Conservation (phyloP, 768 basidiomycete species). For the Boletellus sp. region DNA sequence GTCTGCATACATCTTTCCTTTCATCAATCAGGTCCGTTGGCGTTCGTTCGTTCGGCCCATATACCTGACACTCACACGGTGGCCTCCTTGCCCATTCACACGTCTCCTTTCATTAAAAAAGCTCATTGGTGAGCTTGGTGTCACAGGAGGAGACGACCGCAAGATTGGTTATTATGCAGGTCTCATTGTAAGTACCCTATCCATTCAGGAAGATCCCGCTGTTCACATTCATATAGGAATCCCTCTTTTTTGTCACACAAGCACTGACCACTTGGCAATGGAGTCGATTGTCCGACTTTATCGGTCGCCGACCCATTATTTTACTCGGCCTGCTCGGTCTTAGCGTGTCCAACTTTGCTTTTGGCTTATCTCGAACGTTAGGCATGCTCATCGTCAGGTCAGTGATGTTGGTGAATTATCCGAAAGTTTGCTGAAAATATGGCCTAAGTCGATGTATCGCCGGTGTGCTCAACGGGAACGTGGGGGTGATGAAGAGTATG, state of each 20-base stretch:
- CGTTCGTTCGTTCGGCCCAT: neutral
- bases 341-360: slow-evolving; percentile 50
- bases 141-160: slow-evolving; percentile 59
- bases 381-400: slow-evolving; percentile 55
- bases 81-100: neutral
- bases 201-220: neutral
- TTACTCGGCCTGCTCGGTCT: slow-evolving; percentile 52
- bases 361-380: slow-evolving; percentile 60
- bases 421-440: slow-evolving; percentile 2
- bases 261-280: slow-evolving; percentile 58
- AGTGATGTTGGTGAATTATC: neutral
- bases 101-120: slow-evolving; percentile 18
- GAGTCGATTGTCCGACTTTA: slow-evolving; percentile 57
- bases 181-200: slow-evolving; percentile 41
- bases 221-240: slow-evolving; percentile 42
- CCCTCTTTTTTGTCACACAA: slow-evolving; percentile 57
- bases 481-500: slow-evolving; percentile 65
- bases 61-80: neutral
- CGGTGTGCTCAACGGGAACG: slow-evolving; percentile 38
- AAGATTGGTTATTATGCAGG: slow-evolving; percentile 71
- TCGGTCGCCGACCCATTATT: slow-evolving; percentile 60
- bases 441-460: slow-evolving; percentile 32
- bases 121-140: slow-evolving; percentile 58
- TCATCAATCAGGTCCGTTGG: slow-evolving; percentile 51
- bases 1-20: slow-evolving; percentile 57